Evolutionary conservation across 2,329 filamentous ascomycete genomes (phyloP), one percentile per base, ranked within the genome.

Genomic region (Cordyceps fumosorosea): DNA sequence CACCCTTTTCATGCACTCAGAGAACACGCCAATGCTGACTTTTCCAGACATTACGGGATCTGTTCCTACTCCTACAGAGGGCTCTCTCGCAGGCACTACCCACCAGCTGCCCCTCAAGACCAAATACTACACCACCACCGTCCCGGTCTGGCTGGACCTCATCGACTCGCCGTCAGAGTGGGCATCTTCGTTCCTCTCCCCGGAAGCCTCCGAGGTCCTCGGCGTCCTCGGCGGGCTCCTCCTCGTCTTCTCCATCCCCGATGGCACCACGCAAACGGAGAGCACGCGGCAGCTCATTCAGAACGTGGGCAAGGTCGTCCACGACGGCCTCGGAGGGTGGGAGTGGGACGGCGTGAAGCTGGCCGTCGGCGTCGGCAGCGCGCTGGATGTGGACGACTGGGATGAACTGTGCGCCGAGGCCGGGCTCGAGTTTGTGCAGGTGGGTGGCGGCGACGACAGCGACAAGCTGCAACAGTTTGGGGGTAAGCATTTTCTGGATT

Each of bases 71-170:
- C 68, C 74, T 50, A 72, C 73, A 18, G 73, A 71, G 8, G 69
- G 74, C 2, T 75, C 78, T 3, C 75, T 87, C 37, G 85, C 86
- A 1, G 86, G 87, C 29, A 80, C 79, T 40, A 85, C 85, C 18
- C 86, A 88, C 67, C 71, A 74, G 50, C 78, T 86, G 37, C 63
- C 73, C 10, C 74, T 89, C 60, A 77, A 78, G 64, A 89, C 85
- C 22, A 68, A 76, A 16, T 89, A 89, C 76, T 89, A 89, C 75
- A 78, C 74, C 26, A 80, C 84, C 59, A 77, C 77, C 0, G 76
- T 89, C 3, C 85, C 86, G 50, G 77, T 89, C 66, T 89, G 87
- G 87, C 77, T 89, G n/a, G 87, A 89, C 68, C 77, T 87, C 52
- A 77, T 87, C 63, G 68, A 76, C 6, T 74, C 77, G 5, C 77